Evolutionary conservation across 2,329 filamentous ascomycete genomes (phyloP).

Genomic region (Fusarium sororula): DNA sequence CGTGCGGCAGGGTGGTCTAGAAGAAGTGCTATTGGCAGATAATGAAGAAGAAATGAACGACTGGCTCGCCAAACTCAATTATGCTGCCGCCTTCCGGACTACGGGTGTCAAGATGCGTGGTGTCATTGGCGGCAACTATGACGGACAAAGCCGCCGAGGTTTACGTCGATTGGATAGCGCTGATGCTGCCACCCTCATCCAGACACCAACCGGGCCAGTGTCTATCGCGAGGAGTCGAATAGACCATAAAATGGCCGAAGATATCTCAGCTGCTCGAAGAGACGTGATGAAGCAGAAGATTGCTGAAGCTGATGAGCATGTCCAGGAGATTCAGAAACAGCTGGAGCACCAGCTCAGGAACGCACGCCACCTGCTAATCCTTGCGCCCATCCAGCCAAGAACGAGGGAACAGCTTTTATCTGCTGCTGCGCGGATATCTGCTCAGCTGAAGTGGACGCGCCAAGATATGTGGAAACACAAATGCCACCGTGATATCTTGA

Average conservation of each 20-base stretch:
- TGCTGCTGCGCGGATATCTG: constrained; percentile 83
- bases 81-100: constrained; percentile 92
- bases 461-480: constrained; percentile 92
- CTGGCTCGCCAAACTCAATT: constrained; percentile 96
- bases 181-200: constrained; percentile 66
- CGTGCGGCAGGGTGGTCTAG: constrained; percentile 83
- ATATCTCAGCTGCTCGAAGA: constrained; percentile 83
- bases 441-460: constrained; percentile 91
- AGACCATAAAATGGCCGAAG: constrained; percentile 83
- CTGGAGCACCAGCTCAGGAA: constrained; percentile 87
- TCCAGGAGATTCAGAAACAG: constrained; percentile 76
- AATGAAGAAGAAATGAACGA: constrained; percentile 93
- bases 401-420: constrained; percentile 87
- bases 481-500: constrained; percentile 89
- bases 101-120: constrained; percentile 91
- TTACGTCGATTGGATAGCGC: constrained; percentile 76
- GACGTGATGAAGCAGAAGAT: constrained; percentile 88
- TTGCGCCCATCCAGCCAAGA: constrained; percentile 91
- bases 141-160: constrained; percentile 79
- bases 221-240: constrained; percentile 77
- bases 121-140: constrained; percentile 84
- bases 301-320: constrained; percentile 80
- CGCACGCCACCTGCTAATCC: constrained; percentile 85
- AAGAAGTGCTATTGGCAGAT: constrained; percentile 91
- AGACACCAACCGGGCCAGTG: constrained; percentile 77